These are phyloP conservation scores for Aspergillus carbonarius DNA, from an alignment of 2,329 filamentous ascomycete species.

Conservation along the genomic window DNA sequence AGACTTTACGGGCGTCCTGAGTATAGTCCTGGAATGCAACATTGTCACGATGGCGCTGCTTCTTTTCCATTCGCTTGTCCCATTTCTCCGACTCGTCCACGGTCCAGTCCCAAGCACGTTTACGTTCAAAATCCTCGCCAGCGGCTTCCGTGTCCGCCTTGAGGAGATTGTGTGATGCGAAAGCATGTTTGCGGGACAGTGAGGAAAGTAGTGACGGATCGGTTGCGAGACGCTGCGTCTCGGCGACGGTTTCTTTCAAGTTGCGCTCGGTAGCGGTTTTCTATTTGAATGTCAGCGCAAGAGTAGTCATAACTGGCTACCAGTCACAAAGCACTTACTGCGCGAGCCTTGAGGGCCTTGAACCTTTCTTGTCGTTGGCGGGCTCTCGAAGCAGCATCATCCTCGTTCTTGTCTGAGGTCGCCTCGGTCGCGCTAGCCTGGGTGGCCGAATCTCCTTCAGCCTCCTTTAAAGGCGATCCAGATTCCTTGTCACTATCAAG, in stretches of 20 bases:
- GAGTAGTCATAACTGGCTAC: background rate
- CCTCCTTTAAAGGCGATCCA: constrained; percentile 11
- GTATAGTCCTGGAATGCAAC: constrained; percentile 88
- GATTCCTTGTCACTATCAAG: constrained; percentile 12
- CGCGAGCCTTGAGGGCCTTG: constrained; percentile 80
- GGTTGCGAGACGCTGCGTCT: constrained; percentile 74
- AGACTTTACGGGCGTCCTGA: constrained; percentile 85
- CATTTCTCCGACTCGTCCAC: constrained; percentile 90
- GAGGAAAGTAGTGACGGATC: constrained; percentile 75
- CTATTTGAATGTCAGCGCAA: constrained; percentile 29
- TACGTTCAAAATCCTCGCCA: constrained; percentile 93
- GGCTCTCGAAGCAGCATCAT: constrained; percentile 32
- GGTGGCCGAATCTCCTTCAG: background rate
- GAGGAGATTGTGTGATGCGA: constrained; percentile 87
- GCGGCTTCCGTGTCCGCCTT: constrained; percentile 84
- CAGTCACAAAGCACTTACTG: constrained; percentile 42
- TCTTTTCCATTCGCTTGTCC: constrained; percentile 89
- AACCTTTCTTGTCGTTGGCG: constrained; percentile 76
- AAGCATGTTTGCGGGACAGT: constrained; percentile 80
- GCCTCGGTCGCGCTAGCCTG: background rate
- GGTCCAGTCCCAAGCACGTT: constrained; percentile 98
- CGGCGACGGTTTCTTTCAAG: constrained; percentile 77
- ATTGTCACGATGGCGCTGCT: constrained; percentile 74
- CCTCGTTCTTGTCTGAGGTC: constrained; percentile 16
- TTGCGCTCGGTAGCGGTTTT: constrained; percentile 56